phyloP scores from a whole-genome alignment of 192 early-diverging fungal species.

The Backusella liffmaniae region DNA sequence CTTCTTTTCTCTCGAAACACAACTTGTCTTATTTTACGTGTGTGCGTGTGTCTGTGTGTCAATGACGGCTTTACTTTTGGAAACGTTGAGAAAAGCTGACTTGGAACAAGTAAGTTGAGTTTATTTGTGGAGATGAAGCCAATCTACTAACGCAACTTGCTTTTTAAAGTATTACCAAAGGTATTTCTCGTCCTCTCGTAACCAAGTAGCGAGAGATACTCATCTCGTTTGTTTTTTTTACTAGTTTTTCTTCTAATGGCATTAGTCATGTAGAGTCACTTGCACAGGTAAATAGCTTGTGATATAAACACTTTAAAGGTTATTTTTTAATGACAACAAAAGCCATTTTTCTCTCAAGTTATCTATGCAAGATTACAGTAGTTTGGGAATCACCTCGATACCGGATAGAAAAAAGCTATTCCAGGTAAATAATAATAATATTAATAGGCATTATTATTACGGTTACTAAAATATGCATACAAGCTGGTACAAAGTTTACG shows the following conservation, averaged over 20 bases:
- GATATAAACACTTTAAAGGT: background rate
- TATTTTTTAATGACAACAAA: background rate
- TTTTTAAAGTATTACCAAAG: slow-evolving; percentile 14
- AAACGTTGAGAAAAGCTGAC: slow-evolving; percentile 64
- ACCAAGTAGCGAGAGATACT: background rate
- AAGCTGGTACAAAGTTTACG: slow-evolving; percentile 38
- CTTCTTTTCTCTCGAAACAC: background rate
- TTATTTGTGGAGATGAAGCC: background rate
- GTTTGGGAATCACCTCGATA: slow-evolving; percentile 55
- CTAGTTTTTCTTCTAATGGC: slow-evolving; percentile 57
- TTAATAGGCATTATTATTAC: background rate
- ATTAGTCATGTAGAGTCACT: slow-evolving; percentile 63
- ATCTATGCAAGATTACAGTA: slow-evolving; percentile 73
- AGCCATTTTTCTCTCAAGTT: slow-evolving; percentile 41
- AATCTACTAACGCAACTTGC: background rate
- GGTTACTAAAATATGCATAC: background rate
- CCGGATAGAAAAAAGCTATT: slow-evolving; percentile 58
- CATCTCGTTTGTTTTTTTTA: background rate
- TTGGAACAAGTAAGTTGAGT: slow-evolving; percentile 50
- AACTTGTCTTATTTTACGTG: background rate
- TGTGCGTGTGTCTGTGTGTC: background rate
- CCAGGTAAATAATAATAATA: slow-evolving; percentile 29
- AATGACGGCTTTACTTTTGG: slow-evolving; percentile 51
- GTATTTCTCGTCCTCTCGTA: background rate
- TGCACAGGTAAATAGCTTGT: slow-evolving; percentile 42